Conservation (phyloP, 306 rosid species). For the Cicer yamashitae region DNA sequence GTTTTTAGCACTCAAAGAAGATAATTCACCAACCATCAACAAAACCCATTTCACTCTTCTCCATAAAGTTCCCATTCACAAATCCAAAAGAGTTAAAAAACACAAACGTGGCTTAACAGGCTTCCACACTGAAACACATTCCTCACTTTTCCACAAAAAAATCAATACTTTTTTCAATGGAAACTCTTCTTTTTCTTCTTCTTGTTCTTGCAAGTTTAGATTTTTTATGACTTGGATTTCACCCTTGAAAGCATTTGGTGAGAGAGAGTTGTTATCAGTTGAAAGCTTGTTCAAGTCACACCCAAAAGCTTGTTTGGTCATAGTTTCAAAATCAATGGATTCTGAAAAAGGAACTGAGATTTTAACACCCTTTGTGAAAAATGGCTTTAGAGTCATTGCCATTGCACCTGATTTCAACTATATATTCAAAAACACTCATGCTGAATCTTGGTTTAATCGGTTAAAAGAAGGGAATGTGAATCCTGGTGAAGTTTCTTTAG, state of each 20-base stretch:
- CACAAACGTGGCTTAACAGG: slow-evolving; percentile 63
- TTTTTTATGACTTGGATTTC: slow-evolving; percentile 98
- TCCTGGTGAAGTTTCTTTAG: slow-evolving; percentile 81
- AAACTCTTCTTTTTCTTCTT: slow-evolving; percentile 41
- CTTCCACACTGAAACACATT: slow-evolving; percentile 39
- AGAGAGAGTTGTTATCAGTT: slow-evolving; percentile 64
- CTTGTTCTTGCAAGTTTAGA: slow-evolving; percentile 56
- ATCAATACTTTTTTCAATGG: slow-evolving; percentile 56
- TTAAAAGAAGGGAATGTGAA: slow-evolving; percentile 67
- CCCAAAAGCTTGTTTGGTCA: slow-evolving; percentile 71
- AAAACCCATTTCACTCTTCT: slow-evolving; percentile 44
- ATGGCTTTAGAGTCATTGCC: slow-evolving; percentile 60
- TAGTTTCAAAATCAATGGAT: slow-evolving; percentile 75
- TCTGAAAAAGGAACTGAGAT: slow-evolving; percentile 58
- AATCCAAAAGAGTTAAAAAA: slow-evolving; percentile 44
- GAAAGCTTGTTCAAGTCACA: slow-evolving; percentile 83
- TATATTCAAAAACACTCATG: slow-evolving; percentile 70
- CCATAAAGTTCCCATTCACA: slow-evolving; percentile 35
- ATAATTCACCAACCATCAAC: slow-evolving; percentile 42
- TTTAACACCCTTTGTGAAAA: slow-evolving; percentile 56
- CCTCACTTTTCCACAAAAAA: slow-evolving; percentile 49
- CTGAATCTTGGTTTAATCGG: slow-evolving; percentile 67
- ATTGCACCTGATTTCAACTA: slow-evolving; percentile 75
- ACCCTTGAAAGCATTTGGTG: slow-evolving; percentile 62
- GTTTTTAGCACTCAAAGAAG: slow-evolving; percentile 48